These are phyloP conservation scores for Orbilia ellipsospora DNA, from an alignment of 2,329 filamentous ascomycete species.

Conservation along the genomic window DNA sequence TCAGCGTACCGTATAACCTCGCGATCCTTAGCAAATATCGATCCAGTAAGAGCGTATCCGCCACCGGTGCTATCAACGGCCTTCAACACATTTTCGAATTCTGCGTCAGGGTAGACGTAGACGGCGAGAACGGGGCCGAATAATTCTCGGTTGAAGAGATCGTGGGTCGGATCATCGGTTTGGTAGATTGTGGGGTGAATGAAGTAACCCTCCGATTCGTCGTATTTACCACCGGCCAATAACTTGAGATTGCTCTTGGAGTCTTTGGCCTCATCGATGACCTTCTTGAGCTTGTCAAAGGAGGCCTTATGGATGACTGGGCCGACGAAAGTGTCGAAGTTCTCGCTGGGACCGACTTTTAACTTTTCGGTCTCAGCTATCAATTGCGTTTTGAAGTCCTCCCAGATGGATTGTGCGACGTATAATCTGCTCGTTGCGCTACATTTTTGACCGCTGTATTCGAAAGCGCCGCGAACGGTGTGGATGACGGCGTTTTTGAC, in stretches of 20 bases:
- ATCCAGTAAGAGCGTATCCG: constrained; percentile 81
- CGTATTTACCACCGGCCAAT: constrained; percentile 79
- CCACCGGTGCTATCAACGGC: constrained; percentile 64
- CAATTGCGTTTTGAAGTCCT: constrained; percentile 74
- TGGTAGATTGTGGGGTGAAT: constrained; percentile 85
- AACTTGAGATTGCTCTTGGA: constrained; percentile 72
- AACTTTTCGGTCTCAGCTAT: constrained; percentile 76
- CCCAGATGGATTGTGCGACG: constrained; percentile 78
- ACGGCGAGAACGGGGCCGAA: constrained; percentile 82
- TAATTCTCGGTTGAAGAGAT: constrained; percentile 79
- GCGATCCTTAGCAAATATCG: constrained; percentile 78
- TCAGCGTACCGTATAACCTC: constrained; percentile 75
- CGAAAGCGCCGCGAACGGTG: constrained; percentile 86
- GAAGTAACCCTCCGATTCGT: constrained; percentile 82
- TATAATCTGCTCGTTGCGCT: constrained; percentile 84
- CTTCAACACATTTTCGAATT: constrained; percentile 62
- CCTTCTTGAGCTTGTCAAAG: constrained; percentile 81
- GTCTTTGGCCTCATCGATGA: constrained; percentile 82
- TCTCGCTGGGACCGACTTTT: constrained; percentile 75
- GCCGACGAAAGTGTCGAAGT: constrained; percentile 83
- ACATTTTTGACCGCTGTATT: constrained; percentile 93
- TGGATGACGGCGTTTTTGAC: constrained; percentile 81
- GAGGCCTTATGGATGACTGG: constrained; percentile 85
- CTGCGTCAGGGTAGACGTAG: constrained; percentile 80
- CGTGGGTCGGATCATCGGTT: constrained; percentile 78